Percentiles rank a stretch among this genome's conserved stretches.
These are phyloP conservation scores for Dimargaris xerosporica DNA, from an alignment of 192 early-diverging fungal species.

Conservation along the genomic window DNA sequence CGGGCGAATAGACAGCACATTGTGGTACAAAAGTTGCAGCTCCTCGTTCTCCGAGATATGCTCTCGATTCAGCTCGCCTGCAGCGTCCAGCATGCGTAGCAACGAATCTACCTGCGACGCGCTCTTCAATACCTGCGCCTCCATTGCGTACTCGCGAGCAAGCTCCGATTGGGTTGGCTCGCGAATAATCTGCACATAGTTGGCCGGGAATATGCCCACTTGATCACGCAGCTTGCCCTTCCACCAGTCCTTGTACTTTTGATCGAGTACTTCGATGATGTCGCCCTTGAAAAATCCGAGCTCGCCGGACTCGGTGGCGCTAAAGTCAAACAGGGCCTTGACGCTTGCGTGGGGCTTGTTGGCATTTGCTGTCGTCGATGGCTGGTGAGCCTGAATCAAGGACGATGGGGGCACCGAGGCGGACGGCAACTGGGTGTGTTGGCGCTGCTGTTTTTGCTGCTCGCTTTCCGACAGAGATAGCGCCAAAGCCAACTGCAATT, in stretches of 20 bases:
- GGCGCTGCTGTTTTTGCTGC: constrained; percentile 16
- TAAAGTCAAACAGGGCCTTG: constrained; percentile 86
- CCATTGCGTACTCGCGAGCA: constrained; percentile 38
- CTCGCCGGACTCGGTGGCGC: constrained; percentile 78
- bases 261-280: constrained; percentile 78
- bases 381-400: constrained; percentile 15
- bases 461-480: constrained; percentile 64
- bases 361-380: constrained; percentile 16
- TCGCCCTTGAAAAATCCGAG: constrained; percentile 79
- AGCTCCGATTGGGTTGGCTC: constrained; percentile 40
- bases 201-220: constrained; percentile 91
- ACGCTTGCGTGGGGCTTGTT: constrained; percentile 40
- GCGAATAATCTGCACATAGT: constrained; percentile 75
- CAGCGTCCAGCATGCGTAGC: constrained; percentile 47
- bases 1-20: constrained; percentile 65
- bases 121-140: constrained; percentile 53
- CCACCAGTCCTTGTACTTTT: constrained; percentile 98
- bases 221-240: constrained; percentile 76
- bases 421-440: constrained; percentile 10
- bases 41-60: constrained; percentile 79
- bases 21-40: constrained; percentile 66
- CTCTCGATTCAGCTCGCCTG: constrained; percentile 60
- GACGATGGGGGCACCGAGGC: constrained; percentile 14
- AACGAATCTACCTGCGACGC: constrained; percentile 61
- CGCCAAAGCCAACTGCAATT: constrained; percentile 81